Base-by-base conservation (phyloP, 352 stramenopile species). In the Aphanomyces astaci region DNA sequence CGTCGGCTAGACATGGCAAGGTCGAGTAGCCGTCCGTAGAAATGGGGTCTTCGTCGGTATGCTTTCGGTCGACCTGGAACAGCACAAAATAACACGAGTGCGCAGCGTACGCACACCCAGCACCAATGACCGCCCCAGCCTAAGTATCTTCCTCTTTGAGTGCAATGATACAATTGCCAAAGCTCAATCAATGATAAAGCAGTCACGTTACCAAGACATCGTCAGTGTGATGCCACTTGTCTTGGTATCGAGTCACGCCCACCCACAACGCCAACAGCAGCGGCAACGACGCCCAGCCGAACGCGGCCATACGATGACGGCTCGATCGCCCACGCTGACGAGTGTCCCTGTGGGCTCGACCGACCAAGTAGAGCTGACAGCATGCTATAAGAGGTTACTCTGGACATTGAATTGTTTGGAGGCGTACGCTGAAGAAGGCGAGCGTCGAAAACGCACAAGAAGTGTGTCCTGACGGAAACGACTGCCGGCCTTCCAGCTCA, bases 221-320 rank as follows among this genome's bases (percentile, higher is more conserved):
- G 32, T 64, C 79, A 71, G 90, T 89, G 71, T 91, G 79, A 64
- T 91, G 85, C 85, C 81, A 90, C 63, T 91, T 91, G 74, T 91
- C 85, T 54, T 88, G 78, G 39, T 79, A 85, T 48, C 85, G 85
- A 17, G 85, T 85, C 22, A 91, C 70, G 1, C 78, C 76, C 43
- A 90, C 76, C 85, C 85, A 93, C 2, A 80, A 49, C 22, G 85
- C 82, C 13, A 91, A 51, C 1, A 89, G 27, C 22, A 76, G 72
- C 27, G 85, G 85, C 10, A 72, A 80, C 91, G 71, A 79, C 87
- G 49, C 88, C 4, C 56, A 89, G 82, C 3, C 90, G 63, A 74
- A 86, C 79, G 52, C 75, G 19, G 80, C 81, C n/a, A 73, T 75
- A 55, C 2, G 78, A 84, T 36, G 84, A 67, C 36, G 72, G 75